These are phyloP conservation scores for Diddensiella transvaalensis DNA, from an alignment of 805 yeast genomes.

Conservation along the genomic window DNA sequence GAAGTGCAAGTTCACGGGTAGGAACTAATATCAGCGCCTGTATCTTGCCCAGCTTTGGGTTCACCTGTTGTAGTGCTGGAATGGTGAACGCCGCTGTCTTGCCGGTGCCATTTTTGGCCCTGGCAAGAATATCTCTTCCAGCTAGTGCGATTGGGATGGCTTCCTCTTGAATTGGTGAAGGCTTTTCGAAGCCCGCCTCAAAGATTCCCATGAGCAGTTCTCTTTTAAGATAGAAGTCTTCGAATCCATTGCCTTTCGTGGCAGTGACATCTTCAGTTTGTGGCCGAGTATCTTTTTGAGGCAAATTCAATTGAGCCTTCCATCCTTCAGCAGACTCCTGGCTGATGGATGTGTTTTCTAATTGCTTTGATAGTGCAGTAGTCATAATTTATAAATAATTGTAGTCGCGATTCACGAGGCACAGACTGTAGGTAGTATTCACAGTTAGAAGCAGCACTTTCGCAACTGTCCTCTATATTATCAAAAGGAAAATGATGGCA, in stretches of 20 bases:
- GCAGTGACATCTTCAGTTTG: slow-evolving; percentile 95
- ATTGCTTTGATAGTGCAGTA: slow-evolving; percentile 20
- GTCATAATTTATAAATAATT: slow-evolving; percentile 10
- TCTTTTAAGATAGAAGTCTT: slow-evolving; percentile 86
- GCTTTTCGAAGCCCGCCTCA: slow-evolving; percentile 98
- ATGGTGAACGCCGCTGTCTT: slow-evolving; percentile 97
- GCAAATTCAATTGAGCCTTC: slow-evolving; percentile 72
- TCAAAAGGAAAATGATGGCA: too few relatives aligned
- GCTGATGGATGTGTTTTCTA: slow-evolving; percentile 15
- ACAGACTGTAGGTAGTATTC: too few relatives aligned
- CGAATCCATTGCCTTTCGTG: slow-evolving; percentile 87
- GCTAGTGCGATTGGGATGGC: slow-evolving; percentile 92
- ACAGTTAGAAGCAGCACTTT: too few relatives aligned
- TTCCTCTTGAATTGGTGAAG: slow-evolving; percentile 97
- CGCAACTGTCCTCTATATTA: too few relatives aligned
- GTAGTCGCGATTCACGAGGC: too few relatives aligned
- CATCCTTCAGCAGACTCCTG: slow-evolving; percentile 43
- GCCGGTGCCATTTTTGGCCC: slow-evolving; percentile 99
- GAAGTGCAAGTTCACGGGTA: slow-evolving; percentile 95
- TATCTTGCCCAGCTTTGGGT: slow-evolving; percentile 77
- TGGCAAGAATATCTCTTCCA: slow-evolving; percentile 92
- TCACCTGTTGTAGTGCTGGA: slow-evolving; percentile 84
- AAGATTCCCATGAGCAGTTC: slow-evolving; percentile 96
- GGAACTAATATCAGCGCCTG: slow-evolving; percentile 95
- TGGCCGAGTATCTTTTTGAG: slow-evolving; percentile 85